A percentile compares a stretch with the other conserved stretches of the same genome.
phyloP scores from a whole-genome alignment of 495 filamentous ascomycete species.

The Melanomma pulvis-pyrius region DNA sequence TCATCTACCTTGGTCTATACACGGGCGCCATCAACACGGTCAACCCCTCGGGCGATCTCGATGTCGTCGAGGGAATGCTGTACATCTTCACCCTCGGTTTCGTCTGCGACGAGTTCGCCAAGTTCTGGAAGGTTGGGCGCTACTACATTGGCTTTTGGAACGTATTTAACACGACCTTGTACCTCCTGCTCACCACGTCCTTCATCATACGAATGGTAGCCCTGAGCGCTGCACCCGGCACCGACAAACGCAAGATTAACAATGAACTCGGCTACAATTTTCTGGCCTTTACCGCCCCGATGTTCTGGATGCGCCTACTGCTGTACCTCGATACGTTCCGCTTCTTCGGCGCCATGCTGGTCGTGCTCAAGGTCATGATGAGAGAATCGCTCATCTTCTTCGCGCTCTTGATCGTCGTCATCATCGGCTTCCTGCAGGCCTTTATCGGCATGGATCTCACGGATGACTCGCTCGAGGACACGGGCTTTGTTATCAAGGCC shows the following conservation, averaged over 20 bases:
- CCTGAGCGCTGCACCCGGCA: constrained; percentile 61
- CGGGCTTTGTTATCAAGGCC: constrained; percentile 75
- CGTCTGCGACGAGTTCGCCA: constrained; percentile 79
- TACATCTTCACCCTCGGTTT: constrained; percentile 95
- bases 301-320: constrained; percentile 95
- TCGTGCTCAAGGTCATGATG: constrained; percentile 99
- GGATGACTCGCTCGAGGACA: constrained; percentile 64
- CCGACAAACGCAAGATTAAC: constrained; percentile 59
- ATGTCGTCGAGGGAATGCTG: constrained; percentile 79
- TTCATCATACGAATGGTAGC: constrained; percentile 79
- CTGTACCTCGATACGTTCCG: constrained; percentile 89
- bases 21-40: constrained; percentile 91
- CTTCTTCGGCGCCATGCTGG: constrained; percentile 98
- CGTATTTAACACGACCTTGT: constrained; percentile 84
- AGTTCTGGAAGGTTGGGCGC: constrained; percentile 89
- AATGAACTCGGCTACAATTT: constrained; percentile 91
- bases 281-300: constrained; percentile 83
- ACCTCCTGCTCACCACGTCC: constrained; percentile 72
- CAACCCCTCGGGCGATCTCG: constrained; percentile 76
- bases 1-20: constrained; percentile 82
- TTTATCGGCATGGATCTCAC: constrained; percentile 92
- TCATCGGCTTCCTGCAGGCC: constrained; percentile 89
- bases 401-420: constrained; percentile 81
- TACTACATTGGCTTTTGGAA: constrained; percentile 95
- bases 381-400: constrained; percentile 98